Base-by-base conservation (phyloP, 176 grass and related monocot species). In the Cenchrus americanus region DNA sequence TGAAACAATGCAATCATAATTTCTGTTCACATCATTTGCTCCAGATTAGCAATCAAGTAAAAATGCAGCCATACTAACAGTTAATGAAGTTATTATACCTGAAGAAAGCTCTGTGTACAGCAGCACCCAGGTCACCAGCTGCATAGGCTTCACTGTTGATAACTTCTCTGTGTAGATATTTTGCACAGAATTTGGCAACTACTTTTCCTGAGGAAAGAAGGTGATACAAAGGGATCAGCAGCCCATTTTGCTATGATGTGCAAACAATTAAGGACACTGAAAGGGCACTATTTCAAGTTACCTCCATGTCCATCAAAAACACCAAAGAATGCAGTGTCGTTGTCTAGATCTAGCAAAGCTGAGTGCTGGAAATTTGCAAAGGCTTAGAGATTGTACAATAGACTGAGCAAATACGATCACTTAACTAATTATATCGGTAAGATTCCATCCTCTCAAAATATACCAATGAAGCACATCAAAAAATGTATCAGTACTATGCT, bases 251-350 rank as follows among this genome's bases (percentile, higher is more conserved):
- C 46, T 73, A 80, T 19, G 12, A 86, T 78, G 47, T 23, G 14
- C 43, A 72, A 47, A 76, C 58, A 9, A 75, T 21, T 37, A 68
- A 80, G 27, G 7, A 80, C 32, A 71, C 51, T 44, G 13, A 74
- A 87, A 76, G 73, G 19, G 44, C 2, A 17, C 1, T 64, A 10
- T 23, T 72, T 15, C 71, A 66, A 72, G 12, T 82, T 87, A 98
- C 96, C 96, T 90, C 96, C 96, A 86, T 97, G 95, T 77, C 95
- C 95, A 88, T 97, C 92, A 66, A 89, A 97, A 88, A 97, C 95
- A 21, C 92, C 95, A 84, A 97, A 98, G 87, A 98, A 92, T 49
- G 96, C 76, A 55, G 93, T 95, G 72, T 74, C 75, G 10, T 87
- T 59, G 24, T 98, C 93, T 14, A 98, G 73, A 88, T 95, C 89